Percentiles rank a stretch among this genome's conserved stretches.
Evolutionary conservation across 1,284 basidiomycete species (phyloP).

Genomic region (Ganoderma boninense): DNA sequence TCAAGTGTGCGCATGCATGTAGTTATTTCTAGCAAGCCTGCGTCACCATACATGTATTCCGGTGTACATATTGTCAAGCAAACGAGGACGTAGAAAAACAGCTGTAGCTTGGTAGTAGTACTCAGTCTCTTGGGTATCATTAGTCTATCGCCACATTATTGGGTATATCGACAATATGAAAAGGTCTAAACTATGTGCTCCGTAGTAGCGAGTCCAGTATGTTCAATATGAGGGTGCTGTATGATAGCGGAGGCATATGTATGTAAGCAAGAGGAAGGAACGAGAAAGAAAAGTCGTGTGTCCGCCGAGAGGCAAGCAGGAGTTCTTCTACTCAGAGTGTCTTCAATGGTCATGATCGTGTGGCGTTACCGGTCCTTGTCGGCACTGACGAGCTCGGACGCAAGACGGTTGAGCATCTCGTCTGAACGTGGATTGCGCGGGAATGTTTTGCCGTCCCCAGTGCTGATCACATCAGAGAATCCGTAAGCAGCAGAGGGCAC

Average conservation of each 20-base stretch:
- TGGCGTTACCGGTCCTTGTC: conserved; percentile 51
- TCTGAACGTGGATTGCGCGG: conserved; percentile 72
- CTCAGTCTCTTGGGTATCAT: not conserved
- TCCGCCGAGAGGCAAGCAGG: not conserved
- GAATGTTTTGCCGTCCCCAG: conserved; percentile 72
- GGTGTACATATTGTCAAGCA: not conserved
- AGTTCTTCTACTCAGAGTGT: not conserved
- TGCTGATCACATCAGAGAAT: conserved; percentile 44
- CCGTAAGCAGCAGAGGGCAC: not conserved
- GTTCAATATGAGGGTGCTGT: not conserved
- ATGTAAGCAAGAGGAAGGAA: not conserved
- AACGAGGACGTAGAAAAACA: not conserved
- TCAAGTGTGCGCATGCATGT: no score
- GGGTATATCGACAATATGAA: conserved; percentile 1
- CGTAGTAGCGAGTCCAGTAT: not conserved
- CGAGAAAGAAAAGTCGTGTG: not conserved
- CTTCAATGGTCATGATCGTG: not conserved
- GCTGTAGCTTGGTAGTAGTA: not conserved
- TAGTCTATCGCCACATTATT: not conserved
- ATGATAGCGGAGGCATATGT: no score
- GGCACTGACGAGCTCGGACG: conserved; percentile 60
- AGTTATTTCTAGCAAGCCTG: no score
- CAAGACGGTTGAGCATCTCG: conserved; percentile 67
- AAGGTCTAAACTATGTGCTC: not conserved
- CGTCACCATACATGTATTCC: not conserved